Evolutionary conservation across 371 early-diverging fungal genomes (phyloP), one percentile per base, ranked within the genome.

Genomic region (Lichtheimia ramosa): DNA sequence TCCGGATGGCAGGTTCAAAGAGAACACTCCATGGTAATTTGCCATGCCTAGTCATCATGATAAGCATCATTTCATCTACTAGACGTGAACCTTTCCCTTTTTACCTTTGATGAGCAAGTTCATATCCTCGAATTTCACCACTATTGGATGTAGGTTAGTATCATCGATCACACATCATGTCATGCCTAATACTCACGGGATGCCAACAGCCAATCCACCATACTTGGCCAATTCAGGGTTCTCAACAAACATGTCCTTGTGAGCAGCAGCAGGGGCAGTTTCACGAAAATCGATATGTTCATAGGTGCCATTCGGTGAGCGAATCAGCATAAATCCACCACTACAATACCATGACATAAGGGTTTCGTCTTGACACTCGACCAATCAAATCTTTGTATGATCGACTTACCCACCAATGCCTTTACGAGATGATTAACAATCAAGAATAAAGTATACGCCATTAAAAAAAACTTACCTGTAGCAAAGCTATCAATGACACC

Each of bases 291-390:
- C 92, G 53, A 93, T 83, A 10, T 79, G 66, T 43, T 86, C 87
- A 52, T 69, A 63, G 28, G 83, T 76, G 15, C 85, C 81, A 60
- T 85, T 75, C 25, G 85, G 73, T 5, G 81, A 65, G 23, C 96
- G 89, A 16, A 98, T 81, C n/a, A 97, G 72, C 90, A 98, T 91
- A 73, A 99, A 98, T 5, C 99, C 99, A 41, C 99, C 99, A 5
- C 91, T 84, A 43, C 43, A 13, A 18, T 7, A 43, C 5, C 25
- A 34, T 34, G 34, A 34, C 34, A 34, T 34, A 34, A 34, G 34
- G 10, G 8, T 8, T 8, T 8, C 5, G 8, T 10, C 34, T 34
- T 34, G 34, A 34, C 34, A 34, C 34, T 34, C 8, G 1, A 34
- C 34, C 1, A 25, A 40, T 23, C 40, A 51, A 23, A 59, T 56